phyloP scores from a whole-genome alignment of 805 yeast species.

The Alloascoidea africana region DNA sequence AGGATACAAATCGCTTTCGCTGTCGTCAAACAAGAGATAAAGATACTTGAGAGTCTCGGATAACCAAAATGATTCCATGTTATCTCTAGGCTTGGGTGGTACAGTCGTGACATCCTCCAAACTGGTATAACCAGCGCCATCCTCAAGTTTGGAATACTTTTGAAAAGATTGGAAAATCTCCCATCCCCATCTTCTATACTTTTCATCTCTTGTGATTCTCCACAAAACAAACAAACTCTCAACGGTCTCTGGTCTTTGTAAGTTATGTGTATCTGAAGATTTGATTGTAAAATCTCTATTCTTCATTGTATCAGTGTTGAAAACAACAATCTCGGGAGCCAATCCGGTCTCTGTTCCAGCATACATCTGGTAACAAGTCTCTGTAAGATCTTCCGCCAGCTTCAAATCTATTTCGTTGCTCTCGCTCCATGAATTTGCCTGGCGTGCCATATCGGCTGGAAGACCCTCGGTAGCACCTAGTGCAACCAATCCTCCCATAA shows the following conservation, averaged over 20 bases:
- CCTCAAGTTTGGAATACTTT: constrained; percentile 16
- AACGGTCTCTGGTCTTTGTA: constrained; percentile 46
- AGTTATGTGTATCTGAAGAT: constrained; percentile 21
- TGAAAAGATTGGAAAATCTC: constrained; percentile 25
- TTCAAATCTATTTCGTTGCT: constrained; percentile 17
- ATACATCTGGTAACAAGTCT: constrained; percentile 32
- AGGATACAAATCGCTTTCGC: constrained; percentile 22
- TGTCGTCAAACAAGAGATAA: constrained; percentile 30
- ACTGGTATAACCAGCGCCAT: constrained; percentile 23
- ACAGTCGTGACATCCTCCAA: constrained; percentile 23
- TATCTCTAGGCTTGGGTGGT: constrained; percentile 17
- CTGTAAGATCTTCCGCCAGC: constrained; percentile 27
- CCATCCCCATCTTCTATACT: constrained; percentile 43
- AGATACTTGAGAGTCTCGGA: constrained; percentile 46
- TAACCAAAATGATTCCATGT: constrained; percentile 36
- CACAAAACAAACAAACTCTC: constrained; percentile 46
- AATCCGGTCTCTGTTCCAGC: constrained; percentile 21
- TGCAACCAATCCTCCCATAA: constrained; percentile 37
- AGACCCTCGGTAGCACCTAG: constrained; percentile 59
- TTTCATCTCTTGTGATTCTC: constrained; percentile 41
- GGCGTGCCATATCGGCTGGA: constrained; percentile 36
- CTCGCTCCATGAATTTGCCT: constrained; percentile 20
- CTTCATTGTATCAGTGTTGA: constrained; percentile 11
- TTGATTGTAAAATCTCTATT: constrained; percentile 10
- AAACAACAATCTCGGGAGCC: constrained; percentile 28